A percentile compares a stretch with the other conserved stretches of the same genome.
Conservation (phyloP, 805 yeast genomes). For the Candida nitratophila region DNA sequence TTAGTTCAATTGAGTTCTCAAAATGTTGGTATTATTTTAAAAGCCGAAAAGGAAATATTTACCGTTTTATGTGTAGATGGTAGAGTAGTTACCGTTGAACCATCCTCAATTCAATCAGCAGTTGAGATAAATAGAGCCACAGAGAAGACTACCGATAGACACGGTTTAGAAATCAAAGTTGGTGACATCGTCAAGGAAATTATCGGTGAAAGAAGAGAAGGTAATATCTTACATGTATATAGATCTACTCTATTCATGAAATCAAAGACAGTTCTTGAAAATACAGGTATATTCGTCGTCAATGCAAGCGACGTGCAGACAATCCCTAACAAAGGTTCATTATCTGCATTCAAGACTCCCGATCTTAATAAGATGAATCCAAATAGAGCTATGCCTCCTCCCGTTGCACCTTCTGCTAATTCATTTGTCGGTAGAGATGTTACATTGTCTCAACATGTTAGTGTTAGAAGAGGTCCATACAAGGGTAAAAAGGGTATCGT, state of each 20-base stretch:
- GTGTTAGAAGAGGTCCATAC: constrained; percentile 85
- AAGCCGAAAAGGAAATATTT: constrained; percentile 83
- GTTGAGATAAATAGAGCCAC: constrained; percentile 58
- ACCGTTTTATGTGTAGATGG: constrained; percentile 80
- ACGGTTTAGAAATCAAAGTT: constrained; percentile 76
- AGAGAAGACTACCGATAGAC: constrained; percentile 77
- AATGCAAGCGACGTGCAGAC: constrained; percentile 72
- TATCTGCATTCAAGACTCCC: constrained; percentile 45
- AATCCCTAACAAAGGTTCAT: constrained; percentile 71
- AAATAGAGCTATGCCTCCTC: constrained; percentile 54
- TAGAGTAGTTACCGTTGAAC: constrained; percentile 59
- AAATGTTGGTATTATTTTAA: constrained; percentile 81
- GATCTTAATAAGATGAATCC: constrained; percentile 90
- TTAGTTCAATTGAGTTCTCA: constrained; percentile 82
- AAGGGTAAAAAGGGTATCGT: constrained; percentile 93
- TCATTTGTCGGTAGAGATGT: constrained; percentile 62
- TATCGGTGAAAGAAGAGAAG: constrained; percentile 80
- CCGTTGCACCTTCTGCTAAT: constrained; percentile 41
- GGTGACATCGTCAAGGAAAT: constrained; percentile 92
- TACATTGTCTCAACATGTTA: constrained; percentile 75
- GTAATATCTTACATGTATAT: constrained; percentile 80
- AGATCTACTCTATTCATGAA: constrained; percentile 73
- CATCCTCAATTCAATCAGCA: constrained; percentile 78
- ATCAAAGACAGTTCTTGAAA: constrained; percentile 72
- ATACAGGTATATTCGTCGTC: constrained; percentile 86